Evolutionary conservation across 176 grass and related monocot species (phyloP), one percentile per base, ranked within the genome.

Genomic region (Poa pratensis): DNA sequence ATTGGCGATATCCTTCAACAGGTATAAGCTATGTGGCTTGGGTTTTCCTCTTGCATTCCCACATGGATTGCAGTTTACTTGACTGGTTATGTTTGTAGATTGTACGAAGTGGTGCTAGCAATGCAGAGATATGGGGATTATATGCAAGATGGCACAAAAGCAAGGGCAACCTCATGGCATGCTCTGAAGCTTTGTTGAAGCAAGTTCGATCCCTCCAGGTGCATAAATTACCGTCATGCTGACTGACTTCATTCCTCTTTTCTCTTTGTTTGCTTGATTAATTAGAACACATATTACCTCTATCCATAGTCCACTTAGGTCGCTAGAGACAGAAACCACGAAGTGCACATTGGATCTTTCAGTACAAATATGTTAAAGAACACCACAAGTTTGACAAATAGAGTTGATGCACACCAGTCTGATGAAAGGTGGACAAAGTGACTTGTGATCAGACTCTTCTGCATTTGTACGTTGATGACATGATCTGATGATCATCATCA

Each of bases 121-220:
- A 86, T 85, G 85, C 69, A 19, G 91, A 87, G 13, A 89, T 89
- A 83, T 98, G 96, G 93, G 91, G 96, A 87, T 74, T 92, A 69
- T 94, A 89, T 92, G 93, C 96, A 39, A 94, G 89, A 80, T 98
- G 91, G 91, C 91, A 92, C 71, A 92, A 87, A 83, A 80, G 84
- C 51, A 98, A 94, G 81, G 93, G 96, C 49, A 87, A 95, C 77
- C 93, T 98, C 34, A 28, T 85, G 28, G 79, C 91, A 89, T 98
- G 86, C 45, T 91, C 87, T 78, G 93, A 98, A 90, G 93, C 93
- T 81, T 74, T 94, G 69, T 76, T 89, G 57, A 98, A 90, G 88
- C 96, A 94, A 86, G 88, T 98, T 90, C 89, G 93, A 84, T 95
- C 93, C 19, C 86, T 98, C 70, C 93, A 98, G 93, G 96, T 98